Base-by-base conservation (phyloP, 495 filamentous ascomycete species). In the Articulospora tetracladia region DNA sequence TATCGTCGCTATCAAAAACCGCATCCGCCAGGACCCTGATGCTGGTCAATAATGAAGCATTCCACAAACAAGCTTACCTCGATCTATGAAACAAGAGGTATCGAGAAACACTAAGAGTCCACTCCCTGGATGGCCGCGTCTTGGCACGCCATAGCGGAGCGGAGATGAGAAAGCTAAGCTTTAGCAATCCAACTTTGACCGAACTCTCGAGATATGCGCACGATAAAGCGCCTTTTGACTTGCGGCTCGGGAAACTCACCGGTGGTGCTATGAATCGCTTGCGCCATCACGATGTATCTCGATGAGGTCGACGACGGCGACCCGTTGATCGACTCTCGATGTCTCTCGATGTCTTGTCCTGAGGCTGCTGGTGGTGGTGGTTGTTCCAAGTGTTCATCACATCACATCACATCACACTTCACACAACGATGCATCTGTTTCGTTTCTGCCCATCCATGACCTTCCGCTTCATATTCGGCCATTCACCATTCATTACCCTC, bases 41-140 rank as follows among this genome's bases (percentile, higher is more conserved):
- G 55, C 55, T 49, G 23, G 55, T 28, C 44, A 1, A 57, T 57
- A 57, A 11, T 24, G 41, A 49, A 49, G 44, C 23, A 28, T 32
- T 48, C 49, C n/a, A 25, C 20, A 25, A 49, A 30, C 55, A 57
- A 57, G 55, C 55, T 57, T 57, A 48, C 41, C 10, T 49, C 26
- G 0, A 32, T 49, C 24, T 41, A 23, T 57, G 55, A 57, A 57
- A 49, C 55, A 28, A 49, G 41, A 30, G 41, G 20, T 47, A 4
- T 12, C 10, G n/a, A 44, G 39, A 44, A 44, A 17, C 39, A 44
- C 17, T 7, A 44, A 19, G 39, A 44, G 3, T 44, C 39, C 39
- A 44, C 39, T 12, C 3, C 11, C 8, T 44, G 39, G 39, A 19
- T 12, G 10, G 3, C 17, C 15, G 3, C 17, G 3, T n/a, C 39